Evolutionary conservation across 306 rosid genomes (phyloP), one percentile per base, ranked within the genome.

Genomic region (Pterocarpus santalinus): DNA sequence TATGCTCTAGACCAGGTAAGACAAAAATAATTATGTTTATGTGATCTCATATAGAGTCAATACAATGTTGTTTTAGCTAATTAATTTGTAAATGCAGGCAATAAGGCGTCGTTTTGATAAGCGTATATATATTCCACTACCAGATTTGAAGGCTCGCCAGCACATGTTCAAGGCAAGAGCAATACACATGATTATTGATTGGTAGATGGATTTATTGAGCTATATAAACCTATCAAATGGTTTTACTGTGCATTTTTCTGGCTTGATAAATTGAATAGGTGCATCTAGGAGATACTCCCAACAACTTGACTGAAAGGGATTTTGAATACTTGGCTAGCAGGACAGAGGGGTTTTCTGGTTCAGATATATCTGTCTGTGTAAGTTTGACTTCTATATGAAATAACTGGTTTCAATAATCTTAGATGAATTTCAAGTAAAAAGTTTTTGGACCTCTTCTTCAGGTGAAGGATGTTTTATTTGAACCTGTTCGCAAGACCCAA

Each of bases 401-500:
- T 5, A 15, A 49, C 38, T 47, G 47, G 66, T 87, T 79, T 81
- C 16, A 22, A 14, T 39, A 51, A 49, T 28, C 32, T 71, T 41
- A 5, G 73, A 57, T 78, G 72, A 64, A 60, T 70, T 62, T 70
- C 33, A 39, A 32, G 41, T 78, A 43, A 43, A 7, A 5, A 43
- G 8, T 83, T 84, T 65, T 13, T 66, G 47, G 53, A 49, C 58
- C 63, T 58, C 11, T 53, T 79, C 38, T 44, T 80, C 91, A 96
- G 99, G 99, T 96, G 72, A 96, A 96, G 85, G 99, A 96, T 83
- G 99, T 96, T 65, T 87, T 96, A 36, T 96, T 96, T 57, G 99
- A 96, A 84, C 99, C 99, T 55, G 98, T 96, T 55, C 99, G 99
- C 72, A 96, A 96, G 88, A 96, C 99, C 36, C 99, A 96, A 90